Percentiles rank a stretch among this genome's conserved stretches.
These are phyloP conservation scores for Eucalyptus sp. DNA, from an alignment of 345 rosid genomes.

Conservation along the genomic window DNA sequence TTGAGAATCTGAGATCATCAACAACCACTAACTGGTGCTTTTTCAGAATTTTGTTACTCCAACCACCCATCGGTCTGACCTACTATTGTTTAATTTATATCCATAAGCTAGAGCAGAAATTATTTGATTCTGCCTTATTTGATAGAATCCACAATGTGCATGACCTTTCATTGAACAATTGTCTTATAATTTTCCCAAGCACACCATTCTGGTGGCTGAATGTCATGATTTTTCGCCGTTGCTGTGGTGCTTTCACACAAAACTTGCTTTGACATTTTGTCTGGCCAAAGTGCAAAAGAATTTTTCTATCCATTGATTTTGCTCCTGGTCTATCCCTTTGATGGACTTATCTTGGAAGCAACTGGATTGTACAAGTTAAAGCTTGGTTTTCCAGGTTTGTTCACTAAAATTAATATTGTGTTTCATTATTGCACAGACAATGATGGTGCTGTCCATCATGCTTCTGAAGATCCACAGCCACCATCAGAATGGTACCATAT, in stretches of 20 bases:
- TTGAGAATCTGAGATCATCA: neutral
- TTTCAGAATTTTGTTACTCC: neutral
- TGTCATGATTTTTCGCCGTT: neutral
- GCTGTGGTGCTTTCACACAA: neutral
- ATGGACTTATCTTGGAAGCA: neutral
- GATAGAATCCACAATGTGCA: neutral
- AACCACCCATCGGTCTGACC: neutral
- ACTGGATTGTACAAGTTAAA: neutral
- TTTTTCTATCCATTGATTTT: neutral
- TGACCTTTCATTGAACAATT: neutral
- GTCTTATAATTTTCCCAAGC: neutral
- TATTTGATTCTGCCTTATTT: neutral
- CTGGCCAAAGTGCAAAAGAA: neutral
- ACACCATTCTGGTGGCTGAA: neutral
- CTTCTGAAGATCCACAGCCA: conserved; percentile 33
- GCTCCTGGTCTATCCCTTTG: neutral
- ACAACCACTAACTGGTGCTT: neutral
- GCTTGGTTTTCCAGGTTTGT: neutral
- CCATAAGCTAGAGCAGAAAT: neutral
- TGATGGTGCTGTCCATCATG: conserved; percentile 12
- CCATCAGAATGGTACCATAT: conserved; percentile 67
- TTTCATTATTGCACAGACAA: neutral
- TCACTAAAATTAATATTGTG: neutral
- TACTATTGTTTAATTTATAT: neutral
- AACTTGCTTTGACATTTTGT: neutral